Base-by-base conservation (phyloP, 768 basidiomycete genomes). In the Tubosaeta brunneosetosa region DNA sequence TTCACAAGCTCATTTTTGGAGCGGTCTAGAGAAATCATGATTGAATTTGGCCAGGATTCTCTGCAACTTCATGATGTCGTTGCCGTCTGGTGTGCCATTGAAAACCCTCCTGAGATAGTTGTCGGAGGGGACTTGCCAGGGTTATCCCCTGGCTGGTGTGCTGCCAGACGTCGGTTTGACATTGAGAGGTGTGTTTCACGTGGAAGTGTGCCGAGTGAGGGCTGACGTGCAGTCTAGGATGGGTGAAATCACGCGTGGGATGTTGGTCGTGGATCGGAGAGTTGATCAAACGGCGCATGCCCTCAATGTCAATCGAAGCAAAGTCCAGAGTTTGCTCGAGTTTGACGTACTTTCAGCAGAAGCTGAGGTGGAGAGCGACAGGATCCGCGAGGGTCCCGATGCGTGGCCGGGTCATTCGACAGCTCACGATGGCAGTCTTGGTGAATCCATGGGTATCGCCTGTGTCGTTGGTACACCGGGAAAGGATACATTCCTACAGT, bases 11-110 rank as follows among this genome's bases (percentile, higher is more conserved):
- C 88, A 5, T 83, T 95, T 70, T 71, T 93, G 1, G 83, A 87
- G 64, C 78, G 83, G 41, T 81, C 88, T 4, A 73, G 88, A 32
- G 84, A 84, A 55, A 71, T 93, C 47, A 92, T 94, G 86, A 52
- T 82, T n/a, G 61, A 75, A 45, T 92, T 83, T 55, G 91, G 91
- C 8, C 83, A 86, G 55, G 92, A 94, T 64, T 86, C 80, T 5
- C 80, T 97, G 81, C 89, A 94, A 70, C 77, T 94, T 50, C 94
- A 97, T 61, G 94, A 97, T 60, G 87, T 93, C 42, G 84, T 85
- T 11, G 88, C 91, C 3, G 79, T 95, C 14, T 95, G 91, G 90
- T 92, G 85, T 66, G 88, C 91, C 2, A 81, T 91, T 14, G 77
- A 78, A 51, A 83, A 86, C 53, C 85, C 86, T 16, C 84, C 82